phyloP scores from a whole-genome alignment of 2,329 filamentous ascomycete genomes.

The Dothideomycetes sp. region DNA sequence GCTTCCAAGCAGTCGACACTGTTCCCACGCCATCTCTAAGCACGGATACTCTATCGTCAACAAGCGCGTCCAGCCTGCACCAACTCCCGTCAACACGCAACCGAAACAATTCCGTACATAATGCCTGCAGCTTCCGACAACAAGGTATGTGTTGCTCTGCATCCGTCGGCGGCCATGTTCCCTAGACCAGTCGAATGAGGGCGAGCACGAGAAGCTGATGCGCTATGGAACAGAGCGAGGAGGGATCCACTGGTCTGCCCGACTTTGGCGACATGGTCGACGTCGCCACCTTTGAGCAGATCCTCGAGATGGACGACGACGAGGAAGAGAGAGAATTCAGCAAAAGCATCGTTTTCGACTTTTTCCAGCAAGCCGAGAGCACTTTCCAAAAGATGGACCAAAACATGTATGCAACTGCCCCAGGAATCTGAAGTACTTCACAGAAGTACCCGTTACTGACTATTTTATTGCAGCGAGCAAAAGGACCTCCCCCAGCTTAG shows the following conservation, averaged over 20 bases:
- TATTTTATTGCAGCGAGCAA: constrained; percentile 43
- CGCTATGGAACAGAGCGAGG: constrained; percentile 38
- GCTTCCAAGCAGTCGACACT: background rate
- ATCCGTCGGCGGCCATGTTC: background rate
- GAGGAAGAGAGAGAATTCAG: constrained; percentile 81
- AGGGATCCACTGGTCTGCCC: constrained; percentile 41
- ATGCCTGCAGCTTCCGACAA: constrained; percentile 13
- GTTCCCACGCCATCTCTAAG: constrained; percentile 4
- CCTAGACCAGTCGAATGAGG: background rate
- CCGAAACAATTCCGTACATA: no score
- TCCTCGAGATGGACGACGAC: constrained; percentile 96
- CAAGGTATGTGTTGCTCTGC: constrained; percentile 12
- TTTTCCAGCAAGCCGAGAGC: constrained; percentile 81
- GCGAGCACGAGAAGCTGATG: background rate
- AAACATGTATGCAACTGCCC: constrained; percentile 58
- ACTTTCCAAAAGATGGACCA: constrained; percentile 81
- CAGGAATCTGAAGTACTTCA: background rate
- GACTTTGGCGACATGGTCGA: constrained; percentile 73
- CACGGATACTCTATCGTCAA: background rate
- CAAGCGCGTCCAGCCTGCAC: background rate
- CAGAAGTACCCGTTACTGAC: no score
- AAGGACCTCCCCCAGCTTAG: constrained; percentile 68
- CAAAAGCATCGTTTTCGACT: constrained; percentile 77
- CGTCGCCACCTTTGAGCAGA: constrained; percentile 75
- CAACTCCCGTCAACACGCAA: background rate